phyloP scores from a whole-genome alignment of 768 basidiomycete genomes.

The Pisolithus sp. region DNA sequence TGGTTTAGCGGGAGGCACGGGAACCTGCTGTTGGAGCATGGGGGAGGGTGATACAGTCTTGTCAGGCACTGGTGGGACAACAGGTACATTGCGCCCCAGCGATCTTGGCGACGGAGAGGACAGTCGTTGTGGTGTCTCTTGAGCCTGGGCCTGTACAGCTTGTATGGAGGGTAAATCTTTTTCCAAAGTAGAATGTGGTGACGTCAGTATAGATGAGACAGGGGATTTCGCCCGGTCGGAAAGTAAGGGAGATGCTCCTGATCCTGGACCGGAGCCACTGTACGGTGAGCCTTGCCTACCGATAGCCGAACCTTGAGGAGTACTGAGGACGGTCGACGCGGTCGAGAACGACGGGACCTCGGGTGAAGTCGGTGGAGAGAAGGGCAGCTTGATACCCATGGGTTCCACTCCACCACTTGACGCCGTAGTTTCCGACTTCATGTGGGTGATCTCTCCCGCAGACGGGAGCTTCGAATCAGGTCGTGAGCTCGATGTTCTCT shows the following conservation, averaged over 20 bases:
- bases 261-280: constrained; percentile 9
- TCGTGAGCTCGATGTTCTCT: constrained; percentile 24
- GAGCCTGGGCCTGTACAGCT: constrained; percentile 14
- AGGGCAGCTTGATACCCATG: constrained; percentile 26
- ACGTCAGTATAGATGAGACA: constrained; percentile 27
- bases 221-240: constrained; percentile 16
- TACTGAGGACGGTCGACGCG: constrained; percentile 14
- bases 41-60: constrained; percentile 13
- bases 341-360: constrained; percentile 27
- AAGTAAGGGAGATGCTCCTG: neutral
- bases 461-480: constrained; percentile 36
- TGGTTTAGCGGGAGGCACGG: constrained; percentile 24
- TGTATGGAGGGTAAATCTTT: constrained; percentile 30
- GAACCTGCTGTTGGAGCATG: constrained; percentile 8
- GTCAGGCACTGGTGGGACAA: constrained; percentile 25
- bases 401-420: constrained; percentile 16
- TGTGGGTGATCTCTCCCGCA: constrained; percentile 13
- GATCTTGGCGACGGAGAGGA: constrained; percentile 10
- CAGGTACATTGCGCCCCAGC: constrained; percentile 5
- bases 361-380: constrained; percentile 25
- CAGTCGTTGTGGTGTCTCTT: constrained; percentile 7
- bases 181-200: constrained; percentile 28
- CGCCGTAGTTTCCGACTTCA: constrained; percentile 16
- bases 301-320: constrained; percentile 13
- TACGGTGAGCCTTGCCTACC: constrained; percentile 10